phyloP scores from a whole-genome alignment of 768 basidiomycete genomes.

The Hydnomerulius pinastri region DNA sequence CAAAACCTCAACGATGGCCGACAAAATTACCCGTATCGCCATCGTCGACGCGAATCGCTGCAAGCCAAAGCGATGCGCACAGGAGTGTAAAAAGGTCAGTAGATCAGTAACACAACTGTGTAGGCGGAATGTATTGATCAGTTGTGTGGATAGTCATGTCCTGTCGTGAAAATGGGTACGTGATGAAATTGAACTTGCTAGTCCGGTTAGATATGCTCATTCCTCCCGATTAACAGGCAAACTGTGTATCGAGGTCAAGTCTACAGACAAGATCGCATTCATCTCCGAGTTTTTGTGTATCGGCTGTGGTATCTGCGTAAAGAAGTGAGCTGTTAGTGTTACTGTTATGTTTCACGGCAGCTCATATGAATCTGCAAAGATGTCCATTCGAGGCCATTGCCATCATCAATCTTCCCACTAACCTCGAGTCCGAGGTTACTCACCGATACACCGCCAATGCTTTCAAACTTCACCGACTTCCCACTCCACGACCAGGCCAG shows the following conservation, averaged over 20 bases:
- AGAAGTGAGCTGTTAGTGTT: constrained; percentile 69
- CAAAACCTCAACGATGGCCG: constrained; percentile 56
- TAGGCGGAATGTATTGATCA: constrained; percentile 5
- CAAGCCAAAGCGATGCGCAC: constrained; percentile 95
- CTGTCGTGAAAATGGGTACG: constrained; percentile 96
- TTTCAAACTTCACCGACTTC: constrained; percentile 98
- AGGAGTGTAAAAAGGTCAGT: constrained; percentile 94
- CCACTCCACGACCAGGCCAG: constrained; percentile 95
- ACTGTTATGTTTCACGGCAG: background rate
- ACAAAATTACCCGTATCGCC: constrained; percentile 98
- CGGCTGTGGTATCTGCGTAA: constrained; percentile 99
- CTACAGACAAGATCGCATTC: constrained; percentile 96
- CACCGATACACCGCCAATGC: constrained; percentile 98
- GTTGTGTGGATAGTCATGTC: constrained; percentile 68
- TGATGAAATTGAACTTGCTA: constrained; percentile 8
- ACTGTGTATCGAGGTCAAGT: constrained; percentile 96
- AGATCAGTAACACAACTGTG: constrained; percentile 7
- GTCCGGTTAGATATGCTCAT: background rate
- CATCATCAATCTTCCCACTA: constrained; percentile 98
- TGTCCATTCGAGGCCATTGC: constrained; percentile 99
- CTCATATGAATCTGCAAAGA: constrained; percentile 43
- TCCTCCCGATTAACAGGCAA: constrained; percentile 59
- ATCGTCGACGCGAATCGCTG: constrained; percentile 91
- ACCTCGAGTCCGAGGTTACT: constrained; percentile 93
- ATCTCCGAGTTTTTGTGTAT: constrained; percentile 99